phyloP scores from a whole-genome alignment of 208 protist genomes.

The Acanthamoeba royreba region DNA sequence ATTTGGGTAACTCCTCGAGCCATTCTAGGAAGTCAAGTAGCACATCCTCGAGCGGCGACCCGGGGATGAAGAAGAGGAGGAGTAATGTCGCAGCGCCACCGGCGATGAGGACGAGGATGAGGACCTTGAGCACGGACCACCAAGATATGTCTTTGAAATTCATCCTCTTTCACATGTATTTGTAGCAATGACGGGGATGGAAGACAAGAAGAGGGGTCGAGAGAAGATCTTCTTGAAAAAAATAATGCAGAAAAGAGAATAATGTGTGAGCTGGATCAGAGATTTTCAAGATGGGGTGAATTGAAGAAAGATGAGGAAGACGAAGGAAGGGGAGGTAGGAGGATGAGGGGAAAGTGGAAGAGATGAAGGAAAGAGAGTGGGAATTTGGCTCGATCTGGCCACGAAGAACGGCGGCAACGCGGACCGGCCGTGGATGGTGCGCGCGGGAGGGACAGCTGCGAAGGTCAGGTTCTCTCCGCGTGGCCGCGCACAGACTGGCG shows the following conservation, averaged over 20 bases:
- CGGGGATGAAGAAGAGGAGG: constrained; percentile 4
- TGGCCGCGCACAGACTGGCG: too few relatives aligned
- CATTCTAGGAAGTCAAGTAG: background rate
- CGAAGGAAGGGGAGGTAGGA: background rate
- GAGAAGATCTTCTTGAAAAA: too few relatives aligned
- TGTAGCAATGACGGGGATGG: too few relatives aligned
- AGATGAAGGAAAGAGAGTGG: background rate
- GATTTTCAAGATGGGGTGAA: background rate
- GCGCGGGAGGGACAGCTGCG: too few relatives aligned
- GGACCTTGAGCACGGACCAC: background rate
- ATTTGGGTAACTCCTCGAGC: background rate
- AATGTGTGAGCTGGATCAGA: too few relatives aligned
- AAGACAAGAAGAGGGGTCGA: too few relatives aligned
- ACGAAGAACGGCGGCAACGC: background rate
- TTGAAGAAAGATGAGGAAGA: background rate
- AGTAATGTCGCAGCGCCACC: background rate
- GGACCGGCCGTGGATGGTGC: background rate
- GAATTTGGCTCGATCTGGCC: too few relatives aligned
- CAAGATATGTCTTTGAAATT: background rate
- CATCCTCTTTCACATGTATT: too few relatives aligned
- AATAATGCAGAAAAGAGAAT: too few relatives aligned
- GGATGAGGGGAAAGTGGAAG: background rate
- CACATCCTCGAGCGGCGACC: background rate
- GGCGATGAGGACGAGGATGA: background rate
- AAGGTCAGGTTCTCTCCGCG: too few relatives aligned